A percentile compares a stretch with the other conserved stretches of the same genome.
Conservation (phyloP, 257 asterid species). For the Hygrophila difformis region DNA sequence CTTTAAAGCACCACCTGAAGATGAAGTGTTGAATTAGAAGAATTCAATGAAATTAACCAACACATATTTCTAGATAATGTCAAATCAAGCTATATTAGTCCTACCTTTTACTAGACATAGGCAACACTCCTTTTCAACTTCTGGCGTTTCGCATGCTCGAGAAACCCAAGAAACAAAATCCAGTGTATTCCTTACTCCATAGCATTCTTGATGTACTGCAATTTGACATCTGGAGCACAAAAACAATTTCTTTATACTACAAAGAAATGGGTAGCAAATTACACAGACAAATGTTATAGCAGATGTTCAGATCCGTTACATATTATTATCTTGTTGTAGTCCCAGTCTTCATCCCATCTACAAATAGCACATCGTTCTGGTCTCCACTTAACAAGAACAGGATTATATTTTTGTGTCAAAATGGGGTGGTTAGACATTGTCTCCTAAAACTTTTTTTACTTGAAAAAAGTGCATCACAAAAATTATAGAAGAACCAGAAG, state of each 20-base stretch:
- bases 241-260: background rate
- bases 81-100: slow-evolving; percentile 15
- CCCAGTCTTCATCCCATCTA: slow-evolving; percentile 99
- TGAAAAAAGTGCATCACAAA: slow-evolving; percentile 7
- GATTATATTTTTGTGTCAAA: slow-evolving; percentile 56
- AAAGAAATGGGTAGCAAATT: no score
- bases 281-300: slow-evolving; percentile 6
- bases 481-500: slow-evolving; percentile 3
- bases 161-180: slow-evolving; percentile 96
- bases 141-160: slow-evolving; percentile 90
- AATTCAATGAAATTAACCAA: slow-evolving; percentile 6
- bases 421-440: slow-evolving; percentile 18
- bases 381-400: slow-evolving; percentile 82
- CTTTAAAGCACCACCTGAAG: slow-evolving; percentile 91
- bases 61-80: background rate
- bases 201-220: slow-evolving; percentile 98
- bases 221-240: slow-evolving; percentile 73
- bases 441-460: slow-evolving; percentile 4
- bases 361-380: slow-evolving; percentile 95
- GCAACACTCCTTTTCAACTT: slow-evolving; percentile 76
- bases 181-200: slow-evolving; percentile 50
- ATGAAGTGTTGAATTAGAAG: slow-evolving; percentile 17
- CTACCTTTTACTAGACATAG: slow-evolving; percentile 94
- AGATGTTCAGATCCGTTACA: slow-evolving; percentile 74
- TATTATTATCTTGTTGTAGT: slow-evolving; percentile 84